Base-by-base conservation (phyloP, 2,329 filamentous ascomycete species). In the Ceratocystis eucalypticola region DNA sequence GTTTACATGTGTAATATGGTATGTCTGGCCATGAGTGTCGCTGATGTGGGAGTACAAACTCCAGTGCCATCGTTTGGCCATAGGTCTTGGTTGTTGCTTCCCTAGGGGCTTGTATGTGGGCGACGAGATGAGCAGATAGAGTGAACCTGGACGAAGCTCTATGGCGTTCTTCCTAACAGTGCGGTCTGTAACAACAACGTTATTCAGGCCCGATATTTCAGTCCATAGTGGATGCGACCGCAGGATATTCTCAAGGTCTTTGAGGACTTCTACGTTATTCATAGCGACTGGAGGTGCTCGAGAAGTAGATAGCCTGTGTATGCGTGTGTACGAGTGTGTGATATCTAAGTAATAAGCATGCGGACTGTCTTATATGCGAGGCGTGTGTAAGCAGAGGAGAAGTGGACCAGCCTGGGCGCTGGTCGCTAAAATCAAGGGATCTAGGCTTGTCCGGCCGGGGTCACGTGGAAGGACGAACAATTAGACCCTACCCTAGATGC, bases 11-110 rank as follows among this genome's bases (percentile, higher is more conserved):
- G 30, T 30, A 22, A 68, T 61, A 30, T 68, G 66, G 63, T 65
- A 67, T 17, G 62, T 62, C 22, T 41, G 61, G 25, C 66, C 64
- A 10, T 30, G 41, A 41, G 28, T 66, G n/a, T 64, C 33, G 17
- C 37, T 45, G 2, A 50, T 33, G 20, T 66, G 64, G 41, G 64
- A 64, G 44, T 68, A 68, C 25, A 68, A 20, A 15, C 64, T 59
- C 66, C 66, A 68, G 61, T 66, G 64, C 66, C 66, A 68, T 3
- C 64, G 66, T 15, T 63, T 62, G 25, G 66, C 64, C 66, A 68
- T 68, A 25, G 66, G 66, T 12, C 63, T 44, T 10, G 66, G 66
- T 8, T 48, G 1, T 28, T 68, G 66, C 8, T 41, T 28, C n/a
- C 61, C 61, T 5, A 68, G 64, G 1, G 66, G 66, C 30, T 61